phyloP scores from a whole-genome alignment of 1,284 basidiomycete genomes.

The Tilletia horrida region DNA sequence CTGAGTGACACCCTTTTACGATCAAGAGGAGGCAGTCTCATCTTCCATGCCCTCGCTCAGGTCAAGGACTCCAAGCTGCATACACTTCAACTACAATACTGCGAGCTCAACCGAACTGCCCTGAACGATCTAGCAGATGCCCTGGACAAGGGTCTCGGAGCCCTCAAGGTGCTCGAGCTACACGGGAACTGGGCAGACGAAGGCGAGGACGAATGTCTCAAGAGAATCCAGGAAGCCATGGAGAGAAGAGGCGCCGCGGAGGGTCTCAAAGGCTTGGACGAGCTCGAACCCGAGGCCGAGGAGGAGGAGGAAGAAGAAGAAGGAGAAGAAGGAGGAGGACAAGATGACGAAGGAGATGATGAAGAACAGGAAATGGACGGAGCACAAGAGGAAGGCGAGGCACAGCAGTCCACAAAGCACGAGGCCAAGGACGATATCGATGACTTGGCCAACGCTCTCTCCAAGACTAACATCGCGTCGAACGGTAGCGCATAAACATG shows the following conservation, averaged over 20 bases:
- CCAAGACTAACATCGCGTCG: background rate
- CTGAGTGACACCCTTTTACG: conserved; percentile 88
- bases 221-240: conserved; percentile 41
- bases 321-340: background rate
- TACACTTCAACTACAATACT: conserved; percentile 49
- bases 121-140: conserved; percentile 39
- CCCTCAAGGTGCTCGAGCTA: conserved; percentile 44
- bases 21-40: conserved; percentile 57
- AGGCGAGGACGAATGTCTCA: conserved; percentile 46
- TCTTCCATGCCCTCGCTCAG: conserved; percentile 42
- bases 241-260: conserved; percentile 43
- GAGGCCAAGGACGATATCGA: background rate
- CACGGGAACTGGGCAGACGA: conserved; percentile 55
- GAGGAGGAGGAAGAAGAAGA: conserved; percentile 14
- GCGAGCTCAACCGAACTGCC: conserved; percentile 46
- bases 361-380: background rate
- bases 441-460: background rate
- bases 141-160: conserved; percentile 35
- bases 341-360: background rate
- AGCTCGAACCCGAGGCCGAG: conserved; percentile 21
- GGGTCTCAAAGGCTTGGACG: conserved; percentile 49
- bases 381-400: background rate
- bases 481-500: too few species aligned
- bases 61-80: conserved; percentile 38
- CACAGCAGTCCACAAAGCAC: background rate